phyloP scores from a whole-genome alignment of 805 yeast genomes.

The Grigorovia yakushimaensis region DNA sequence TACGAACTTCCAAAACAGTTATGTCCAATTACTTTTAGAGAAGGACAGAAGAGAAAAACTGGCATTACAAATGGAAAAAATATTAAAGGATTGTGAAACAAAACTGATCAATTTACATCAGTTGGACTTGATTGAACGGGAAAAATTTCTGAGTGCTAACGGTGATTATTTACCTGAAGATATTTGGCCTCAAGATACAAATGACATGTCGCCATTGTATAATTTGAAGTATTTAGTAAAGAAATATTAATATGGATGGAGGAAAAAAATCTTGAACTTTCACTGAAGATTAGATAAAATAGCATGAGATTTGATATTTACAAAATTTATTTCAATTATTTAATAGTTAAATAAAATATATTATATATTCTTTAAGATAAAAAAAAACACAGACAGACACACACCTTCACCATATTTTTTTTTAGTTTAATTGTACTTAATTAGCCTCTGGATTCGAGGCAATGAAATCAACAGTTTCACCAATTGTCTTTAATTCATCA shows the following conservation, averaged over 20 bases:
- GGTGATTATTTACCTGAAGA: slow-evolving; percentile 51
- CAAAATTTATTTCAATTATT: no score
- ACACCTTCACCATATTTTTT: background rate
- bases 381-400: background rate
- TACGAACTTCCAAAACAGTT: slow-evolving; percentile 40
- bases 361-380: background rate
- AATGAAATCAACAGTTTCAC: slow-evolving; percentile 86
- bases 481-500: slow-evolving; percentile 86
- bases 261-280: no score
- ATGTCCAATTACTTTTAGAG: slow-evolving; percentile 43
- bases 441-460: slow-evolving; percentile 49
- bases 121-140: slow-evolving; percentile 37
- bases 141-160: slow-evolving; percentile 36
- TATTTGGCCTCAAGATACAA: slow-evolving; percentile 38
- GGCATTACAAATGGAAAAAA: slow-evolving; percentile 31
- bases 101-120: slow-evolving; percentile 32
- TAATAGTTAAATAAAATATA: no score
- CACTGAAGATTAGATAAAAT: no score
- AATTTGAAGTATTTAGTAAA: slow-evolving; percentile 15
- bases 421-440: no score
- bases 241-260: background rate
- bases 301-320: no score
- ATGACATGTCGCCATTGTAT: slow-evolving; percentile 23
- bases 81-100: slow-evolving; percentile 34
- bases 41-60: slow-evolving; percentile 39